Base-by-base conservation (phyloP, 2,329 filamentous ascomycete genomes). In the Claviceps fusiformis region DNA sequence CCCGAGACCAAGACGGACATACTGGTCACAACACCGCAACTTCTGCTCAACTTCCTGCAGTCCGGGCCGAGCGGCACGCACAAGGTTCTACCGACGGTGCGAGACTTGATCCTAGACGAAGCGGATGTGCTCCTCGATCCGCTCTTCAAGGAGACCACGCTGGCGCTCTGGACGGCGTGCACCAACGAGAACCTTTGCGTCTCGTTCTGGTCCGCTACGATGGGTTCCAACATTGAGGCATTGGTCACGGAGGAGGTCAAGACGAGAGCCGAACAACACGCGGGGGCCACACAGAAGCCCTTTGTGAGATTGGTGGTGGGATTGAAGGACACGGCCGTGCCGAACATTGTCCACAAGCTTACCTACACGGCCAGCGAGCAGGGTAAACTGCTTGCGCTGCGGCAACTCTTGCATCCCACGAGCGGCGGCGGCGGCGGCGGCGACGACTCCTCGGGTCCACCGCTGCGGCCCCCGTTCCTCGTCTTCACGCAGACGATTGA, bases 401-500 rank as follows among this genome's bases (percentile, higher is more conserved):
- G 93, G 49, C 90, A 97, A 66, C 80, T 98, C 35, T 77, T 97
- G 1, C 90, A 89, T 62, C 91, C 92, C 0, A 80, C 79, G 7
- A 75, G 82, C 1, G 72, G 74, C 11, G 68, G 46, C 46, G 19
- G 47, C 44, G 11, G 3, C 31, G n/a, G 70, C 56, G 71, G 74
- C 59, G 76, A 24, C 24, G 24, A 24, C 24, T 24, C 24, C 24
- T 24, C 82, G 0, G 77, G 80, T 10, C 76, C 81, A 33, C 74
- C 76, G 7, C 75, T 97, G 49, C 83, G 88, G 0, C 89, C 93
- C 0, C 93, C 93, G 0, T 95, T 96, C 71, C 78, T 98, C 6
- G 86, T 98, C 57, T 98, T 98, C 69, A 93, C 92, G 0, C 93
- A 98, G 71, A 96, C 92, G 0, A 95, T 98, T 56, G 86, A 91